Evolutionary conservation across 2,329 filamentous ascomycete species (phyloP).

Genomic region (Hirsutella minnesotensis): DNA sequence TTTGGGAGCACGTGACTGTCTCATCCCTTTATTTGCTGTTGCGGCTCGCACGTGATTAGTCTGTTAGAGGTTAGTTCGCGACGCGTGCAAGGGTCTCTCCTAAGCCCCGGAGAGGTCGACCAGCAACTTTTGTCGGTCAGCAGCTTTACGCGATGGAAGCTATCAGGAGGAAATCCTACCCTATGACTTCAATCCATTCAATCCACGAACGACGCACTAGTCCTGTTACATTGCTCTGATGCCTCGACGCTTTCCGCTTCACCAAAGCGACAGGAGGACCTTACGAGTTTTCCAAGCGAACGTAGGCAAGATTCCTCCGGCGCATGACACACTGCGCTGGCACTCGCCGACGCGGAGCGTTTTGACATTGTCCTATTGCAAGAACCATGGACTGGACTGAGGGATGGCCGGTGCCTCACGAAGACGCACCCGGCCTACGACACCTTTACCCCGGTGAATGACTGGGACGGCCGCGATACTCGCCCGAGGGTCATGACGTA

Average conservation of each 20-base stretch:
- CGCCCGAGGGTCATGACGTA: not conserved
- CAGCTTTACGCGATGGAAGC: too few species aligned
- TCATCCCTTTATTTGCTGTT: not conserved
- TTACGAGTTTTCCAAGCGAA: constrained; percentile 6
- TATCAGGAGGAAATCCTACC: too few species aligned
- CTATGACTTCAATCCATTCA: too few species aligned
- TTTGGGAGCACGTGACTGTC: not conserved
- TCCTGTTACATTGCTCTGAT: not conserved
- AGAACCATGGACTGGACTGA: not conserved
- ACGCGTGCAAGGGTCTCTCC: too few species aligned
- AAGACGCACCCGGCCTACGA: not conserved
- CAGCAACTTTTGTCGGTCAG: too few species aligned
- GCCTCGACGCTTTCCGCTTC: not conserved
- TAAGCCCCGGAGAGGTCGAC: too few species aligned
- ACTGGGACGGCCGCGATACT: not conserved
- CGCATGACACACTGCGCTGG: constrained; percentile 7
- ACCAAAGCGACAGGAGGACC: not conserved
- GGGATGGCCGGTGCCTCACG: not conserved
- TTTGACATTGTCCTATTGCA: not conserved
- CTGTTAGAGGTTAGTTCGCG: too few species aligned
- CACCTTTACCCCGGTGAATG: not conserved
- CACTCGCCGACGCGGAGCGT: constrained; percentile 1
- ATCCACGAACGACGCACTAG: too few species aligned
- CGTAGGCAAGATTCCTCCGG: constrained; percentile 6
- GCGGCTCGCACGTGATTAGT: too few species aligned